These are phyloP conservation scores for Alternaria alternata DNA, from an alignment of 2,329 filamentous ascomycete genomes.

Conservation along the genomic window DNA sequence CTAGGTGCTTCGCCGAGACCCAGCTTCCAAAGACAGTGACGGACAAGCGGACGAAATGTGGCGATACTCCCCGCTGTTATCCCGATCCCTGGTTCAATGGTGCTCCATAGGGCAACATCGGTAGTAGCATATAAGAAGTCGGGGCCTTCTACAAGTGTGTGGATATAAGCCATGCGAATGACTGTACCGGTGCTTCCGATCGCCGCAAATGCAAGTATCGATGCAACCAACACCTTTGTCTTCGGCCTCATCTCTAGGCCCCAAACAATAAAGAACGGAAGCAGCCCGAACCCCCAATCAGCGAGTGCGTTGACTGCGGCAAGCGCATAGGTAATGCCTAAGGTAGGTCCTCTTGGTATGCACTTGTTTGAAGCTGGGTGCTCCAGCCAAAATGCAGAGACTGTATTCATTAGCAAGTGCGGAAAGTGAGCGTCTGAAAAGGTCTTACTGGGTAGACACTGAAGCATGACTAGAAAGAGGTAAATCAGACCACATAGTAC, in stretches of 20 bases:
- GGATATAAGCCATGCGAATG: conserved; percentile 56
- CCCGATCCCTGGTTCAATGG: conserved; percentile 44
- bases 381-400: conserved; percentile 59
- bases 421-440: neutral
- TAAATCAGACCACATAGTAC: conserved; percentile 58
- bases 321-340: conserved; percentile 58
- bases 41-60: conserved; percentile 59
- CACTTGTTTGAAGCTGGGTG: conserved; percentile 53
- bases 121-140: conserved; percentile 53
- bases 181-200: conserved; percentile 62
- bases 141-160: conserved; percentile 50
- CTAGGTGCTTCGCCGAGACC: conserved; percentile 29
- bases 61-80: conserved; percentile 59
- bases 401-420: neutral
- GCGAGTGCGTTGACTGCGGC: conserved; percentile 40
- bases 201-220: conserved; percentile 60
- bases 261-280: conserved; percentile 61
- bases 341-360: conserved; percentile 56
- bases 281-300: conserved; percentile 45
- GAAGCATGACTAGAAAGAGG: conserved; percentile 61
- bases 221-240: conserved; percentile 62
- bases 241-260: conserved; percentile 63
- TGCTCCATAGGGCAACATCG: conserved; percentile 53
- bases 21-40: conserved; percentile 31
- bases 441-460: conserved; percentile 57